Percentiles rank a stretch among this genome's conserved stretches.
Conservation (phyloP, 331 rosid genomes). For the Phaseolus coccineus region DNA sequence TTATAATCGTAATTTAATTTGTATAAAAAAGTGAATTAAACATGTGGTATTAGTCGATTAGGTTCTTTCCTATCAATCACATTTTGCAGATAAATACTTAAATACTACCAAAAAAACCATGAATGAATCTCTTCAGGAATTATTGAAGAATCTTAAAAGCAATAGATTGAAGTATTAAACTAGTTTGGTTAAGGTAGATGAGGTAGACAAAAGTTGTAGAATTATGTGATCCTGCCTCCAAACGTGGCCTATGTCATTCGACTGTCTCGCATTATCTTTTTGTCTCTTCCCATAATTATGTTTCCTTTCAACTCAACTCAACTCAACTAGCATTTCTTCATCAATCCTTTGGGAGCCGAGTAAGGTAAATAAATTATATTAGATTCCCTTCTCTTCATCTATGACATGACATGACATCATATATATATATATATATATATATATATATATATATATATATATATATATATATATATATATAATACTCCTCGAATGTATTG, state of each 20-base stretch:
- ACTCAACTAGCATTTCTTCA: conserved; percentile 6
- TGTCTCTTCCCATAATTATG: conserved; percentile 40
- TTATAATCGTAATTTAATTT: no score
- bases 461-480: neutral
- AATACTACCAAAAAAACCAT: no score
- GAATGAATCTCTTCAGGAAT: no score
- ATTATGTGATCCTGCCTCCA: conserved; percentile 11
- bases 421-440: neutral
- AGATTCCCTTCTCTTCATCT: conserved; percentile 22
- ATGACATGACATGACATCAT: neutral
- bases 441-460: neutral
- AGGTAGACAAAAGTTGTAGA: neutral
- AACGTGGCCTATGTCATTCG: conserved; percentile 28
- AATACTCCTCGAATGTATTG: neutral
- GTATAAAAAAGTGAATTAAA: no score
- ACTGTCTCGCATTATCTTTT: conserved; percentile 36
- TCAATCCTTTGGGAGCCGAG: conserved; percentile 40
- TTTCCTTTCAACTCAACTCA: neutral
- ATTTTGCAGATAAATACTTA: no score
- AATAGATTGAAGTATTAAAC: neutral
- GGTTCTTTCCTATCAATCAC: no score
- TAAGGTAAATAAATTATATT: neutral
- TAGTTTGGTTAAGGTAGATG: conserved; percentile 12
- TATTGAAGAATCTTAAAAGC: neutral
- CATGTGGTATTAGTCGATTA: no score